Evolutionary conservation across 2,329 filamentous ascomycete species (phyloP).

Genomic region (Dactylellina parvicollis): DNA sequence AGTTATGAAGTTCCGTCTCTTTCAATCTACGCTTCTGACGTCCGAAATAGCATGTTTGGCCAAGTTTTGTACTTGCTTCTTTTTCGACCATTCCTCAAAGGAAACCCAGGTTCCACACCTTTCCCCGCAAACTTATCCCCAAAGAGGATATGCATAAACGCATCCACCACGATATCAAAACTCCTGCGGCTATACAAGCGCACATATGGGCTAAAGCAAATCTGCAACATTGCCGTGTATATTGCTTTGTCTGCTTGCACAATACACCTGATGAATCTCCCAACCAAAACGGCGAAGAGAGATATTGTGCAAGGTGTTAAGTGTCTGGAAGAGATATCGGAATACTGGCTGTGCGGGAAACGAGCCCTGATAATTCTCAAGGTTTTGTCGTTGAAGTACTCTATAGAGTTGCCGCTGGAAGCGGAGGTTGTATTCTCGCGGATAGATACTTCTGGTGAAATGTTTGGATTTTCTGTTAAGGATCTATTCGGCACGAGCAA

Average conservation of each 20-base stretch:
- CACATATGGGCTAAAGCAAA: constrained; percentile 87
- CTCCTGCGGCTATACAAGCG: constrained; percentile 94
- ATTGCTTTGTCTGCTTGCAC: constrained; percentile 94
- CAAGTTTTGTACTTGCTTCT: constrained; percentile 95
- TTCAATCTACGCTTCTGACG: background rate
- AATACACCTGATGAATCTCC: constrained; percentile 90
- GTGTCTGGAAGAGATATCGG: constrained; percentile 92
- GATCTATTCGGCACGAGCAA: constrained; percentile 39
- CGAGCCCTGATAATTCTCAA: constrained; percentile 86
- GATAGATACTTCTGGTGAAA: constrained; percentile 67
- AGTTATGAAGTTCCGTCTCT: constrained; percentile 62
- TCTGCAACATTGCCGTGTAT: constrained; percentile 96
- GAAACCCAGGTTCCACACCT: constrained; percentile 77
- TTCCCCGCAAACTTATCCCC: constrained; percentile 88
- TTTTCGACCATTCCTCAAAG: constrained; percentile 94
- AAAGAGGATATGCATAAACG: constrained; percentile 87
- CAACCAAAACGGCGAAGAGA: constrained; percentile 86
- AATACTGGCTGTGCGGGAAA: constrained; percentile 90
- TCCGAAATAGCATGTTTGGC: constrained; percentile 83
- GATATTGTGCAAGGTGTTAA: constrained; percentile 91
- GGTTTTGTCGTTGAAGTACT: constrained; percentile 87
- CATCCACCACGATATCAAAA: constrained; percentile 89
- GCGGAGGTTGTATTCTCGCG: constrained; percentile 78
- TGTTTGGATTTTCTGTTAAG: constrained; percentile 55
- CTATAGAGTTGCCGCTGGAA: constrained; percentile 84